Evolutionary conservation across 495 filamentous ascomycete genomes (phyloP).

Genomic region (Apiosordaria backusii): DNA sequence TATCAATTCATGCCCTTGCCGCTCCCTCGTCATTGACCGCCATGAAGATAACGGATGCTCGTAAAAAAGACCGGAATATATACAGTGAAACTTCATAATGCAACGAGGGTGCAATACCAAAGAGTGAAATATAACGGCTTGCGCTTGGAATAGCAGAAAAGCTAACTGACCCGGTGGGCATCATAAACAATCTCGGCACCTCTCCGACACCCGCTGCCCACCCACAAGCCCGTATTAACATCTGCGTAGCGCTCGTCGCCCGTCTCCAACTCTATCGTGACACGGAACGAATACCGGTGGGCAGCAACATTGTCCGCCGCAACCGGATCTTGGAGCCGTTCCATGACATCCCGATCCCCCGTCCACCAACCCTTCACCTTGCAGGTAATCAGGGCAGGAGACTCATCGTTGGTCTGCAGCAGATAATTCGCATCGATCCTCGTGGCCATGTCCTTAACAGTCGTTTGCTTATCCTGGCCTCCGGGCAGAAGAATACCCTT

Average conservation of each 20-base stretch:
- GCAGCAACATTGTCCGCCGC: conserved; percentile 31
- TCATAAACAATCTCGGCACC: conserved; percentile 37
- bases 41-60: too few species aligned
- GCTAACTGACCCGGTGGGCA: conserved; percentile 29
- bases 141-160: neutral
- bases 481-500: conserved; percentile 28
- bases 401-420: conserved; percentile 31
- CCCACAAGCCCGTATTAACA: conserved; percentile 28
- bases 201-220: conserved; percentile 27
- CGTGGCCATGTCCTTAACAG: conserved; percentile 25
- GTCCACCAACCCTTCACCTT: conserved; percentile 33
- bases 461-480: conserved; percentile 31
- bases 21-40: too few species aligned
- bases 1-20: too few species aligned
- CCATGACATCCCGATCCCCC: conserved; percentile 32
- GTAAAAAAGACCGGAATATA: too few species aligned
- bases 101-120: neutral
- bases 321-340: conserved; percentile 29
- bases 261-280: conserved; percentile 30
- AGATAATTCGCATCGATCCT: conserved; percentile 29
- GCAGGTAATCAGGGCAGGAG: conserved; percentile 29
- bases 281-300: conserved; percentile 28
- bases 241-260: conserved; percentile 29
- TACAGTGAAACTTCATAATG: neutral
- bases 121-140: neutral